Conservation (phyloP, 768 basidiomycete genomes). For the Gymnopilus junonius region DNA sequence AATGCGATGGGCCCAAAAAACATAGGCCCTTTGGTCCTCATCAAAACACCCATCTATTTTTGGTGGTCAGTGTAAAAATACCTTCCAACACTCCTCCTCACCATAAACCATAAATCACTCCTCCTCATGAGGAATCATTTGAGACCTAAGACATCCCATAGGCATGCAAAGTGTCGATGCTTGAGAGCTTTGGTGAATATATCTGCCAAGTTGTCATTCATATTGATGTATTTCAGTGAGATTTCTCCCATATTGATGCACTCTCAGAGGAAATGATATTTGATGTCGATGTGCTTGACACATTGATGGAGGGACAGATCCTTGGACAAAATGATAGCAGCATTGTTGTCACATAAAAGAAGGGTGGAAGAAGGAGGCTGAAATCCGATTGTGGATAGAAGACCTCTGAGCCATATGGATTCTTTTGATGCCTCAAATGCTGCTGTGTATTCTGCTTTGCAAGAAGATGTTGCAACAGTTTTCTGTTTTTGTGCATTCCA, state of each 20-base stretch:
- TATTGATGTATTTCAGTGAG: constrained; percentile 33
- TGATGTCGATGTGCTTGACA: constrained; percentile 48
- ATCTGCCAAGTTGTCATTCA: constrained; percentile 40
- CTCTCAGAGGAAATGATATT: constrained; percentile 43
- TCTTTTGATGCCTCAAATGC: constrained; percentile 31
- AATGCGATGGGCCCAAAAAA: too few species aligned
- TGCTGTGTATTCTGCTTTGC: constrained; percentile 53
- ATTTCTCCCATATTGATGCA: constrained; percentile 30
- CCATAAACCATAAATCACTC: too few species aligned
- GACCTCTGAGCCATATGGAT: constrained; percentile 19
- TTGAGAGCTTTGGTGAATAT: constrained; percentile 44
- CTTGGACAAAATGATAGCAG: constrained; percentile 35
- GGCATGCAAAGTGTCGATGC: constrained; percentile 19
- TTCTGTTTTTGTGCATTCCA: constrained; percentile 41
- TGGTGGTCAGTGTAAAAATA: too few species aligned
- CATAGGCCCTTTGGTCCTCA: too few species aligned
- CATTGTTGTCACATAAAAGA: constrained; percentile 39
- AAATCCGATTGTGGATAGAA: constrained; percentile 15
- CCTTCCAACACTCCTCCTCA: too few species aligned
- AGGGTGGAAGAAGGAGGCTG: not conserved
- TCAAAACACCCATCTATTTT: too few species aligned
- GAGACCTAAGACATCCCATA: too few species aligned
- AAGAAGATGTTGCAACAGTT: constrained; percentile 31
- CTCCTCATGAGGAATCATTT: too few species aligned
- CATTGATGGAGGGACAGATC: constrained; percentile 39